Evolutionary conservation across 495 filamentous ascomycete genomes (phyloP).

Genomic region (Friedmanniomyces endolithicus): DNA sequence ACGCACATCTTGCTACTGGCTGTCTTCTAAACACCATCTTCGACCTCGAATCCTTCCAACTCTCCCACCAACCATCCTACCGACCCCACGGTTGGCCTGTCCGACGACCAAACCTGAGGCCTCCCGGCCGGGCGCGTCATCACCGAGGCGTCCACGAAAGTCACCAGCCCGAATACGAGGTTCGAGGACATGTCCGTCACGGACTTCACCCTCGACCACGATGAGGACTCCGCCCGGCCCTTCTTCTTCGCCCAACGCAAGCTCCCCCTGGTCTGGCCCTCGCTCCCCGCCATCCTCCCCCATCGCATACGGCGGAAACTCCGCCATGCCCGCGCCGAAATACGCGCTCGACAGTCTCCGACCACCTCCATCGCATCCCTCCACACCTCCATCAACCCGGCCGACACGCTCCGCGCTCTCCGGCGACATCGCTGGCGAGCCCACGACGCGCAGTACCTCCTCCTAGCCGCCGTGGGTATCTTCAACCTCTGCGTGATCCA

Average conservation of each 20-base stretch:
- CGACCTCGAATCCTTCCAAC: too few species aligned
- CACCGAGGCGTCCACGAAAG: too few species aligned
- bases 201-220: too few species aligned
- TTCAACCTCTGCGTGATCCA: constrained; percentile 75
- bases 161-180: too few species aligned
- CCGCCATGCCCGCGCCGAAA: constrained; percentile 45
- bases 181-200: too few species aligned
- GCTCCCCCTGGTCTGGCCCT: constrained; percentile 29
- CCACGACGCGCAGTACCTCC: constrained; percentile 76
- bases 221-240: neutral
- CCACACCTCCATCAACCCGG: constrained; percentile 66
- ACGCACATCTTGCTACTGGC: too few species aligned
- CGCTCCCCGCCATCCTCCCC: constrained; percentile 46
- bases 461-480: constrained; percentile 57
- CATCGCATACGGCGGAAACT: constrained; percentile 61
- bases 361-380: constrained; percentile 61
- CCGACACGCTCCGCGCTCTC: constrained; percentile 58
- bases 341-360: constrained; percentile 59
- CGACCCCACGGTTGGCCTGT: too few species aligned
- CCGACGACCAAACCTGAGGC: too few species aligned
- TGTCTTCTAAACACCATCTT: too few species aligned
- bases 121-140: too few species aligned
- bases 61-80: too few species aligned
- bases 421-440: constrained; percentile 67
- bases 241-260: constrained; percentile 9